phyloP scores from a whole-genome alignment of 148 eudicot species.

The Rhododendron kiyosumense region DNA sequence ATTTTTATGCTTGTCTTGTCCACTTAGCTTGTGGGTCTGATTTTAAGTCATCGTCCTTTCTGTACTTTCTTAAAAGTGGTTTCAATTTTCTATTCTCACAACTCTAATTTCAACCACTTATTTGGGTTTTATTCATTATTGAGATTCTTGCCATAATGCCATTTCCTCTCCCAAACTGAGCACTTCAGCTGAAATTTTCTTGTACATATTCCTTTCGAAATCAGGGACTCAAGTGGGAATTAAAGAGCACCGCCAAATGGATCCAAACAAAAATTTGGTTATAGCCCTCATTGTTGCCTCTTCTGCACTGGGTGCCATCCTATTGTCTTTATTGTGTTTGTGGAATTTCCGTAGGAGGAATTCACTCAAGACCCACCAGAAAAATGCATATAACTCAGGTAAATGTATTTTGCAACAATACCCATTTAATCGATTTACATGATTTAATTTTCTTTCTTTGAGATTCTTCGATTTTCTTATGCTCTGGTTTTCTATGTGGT shows the following conservation, averaged over 20 bases:
- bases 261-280: constrained; percentile 29
- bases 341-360: constrained; percentile 51
- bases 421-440: neutral
- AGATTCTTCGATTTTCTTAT: constrained; percentile 3
- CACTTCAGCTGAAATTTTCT: neutral
- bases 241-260: constrained; percentile 27
- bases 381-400: constrained; percentile 38
- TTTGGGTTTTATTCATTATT: neutral
- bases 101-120: neutral
- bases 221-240: constrained; percentile 33
- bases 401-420: neutral
- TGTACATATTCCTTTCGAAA: constrained; percentile 9
- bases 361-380: constrained; percentile 31
- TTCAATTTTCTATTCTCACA: neutral
- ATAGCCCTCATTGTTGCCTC: constrained; percentile 45
- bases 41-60: neutral
- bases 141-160: neutral
- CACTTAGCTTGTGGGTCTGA: neutral
- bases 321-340: constrained; percentile 36
- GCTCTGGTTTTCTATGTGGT: neutral
- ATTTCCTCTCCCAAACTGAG: neutral
- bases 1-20: neutral
- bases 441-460: neutral
- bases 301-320: constrained; percentile 36
- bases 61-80: neutral